Base-by-base conservation (phyloP, 805 yeast genomes). In the Ogataea populi-albae region DNA sequence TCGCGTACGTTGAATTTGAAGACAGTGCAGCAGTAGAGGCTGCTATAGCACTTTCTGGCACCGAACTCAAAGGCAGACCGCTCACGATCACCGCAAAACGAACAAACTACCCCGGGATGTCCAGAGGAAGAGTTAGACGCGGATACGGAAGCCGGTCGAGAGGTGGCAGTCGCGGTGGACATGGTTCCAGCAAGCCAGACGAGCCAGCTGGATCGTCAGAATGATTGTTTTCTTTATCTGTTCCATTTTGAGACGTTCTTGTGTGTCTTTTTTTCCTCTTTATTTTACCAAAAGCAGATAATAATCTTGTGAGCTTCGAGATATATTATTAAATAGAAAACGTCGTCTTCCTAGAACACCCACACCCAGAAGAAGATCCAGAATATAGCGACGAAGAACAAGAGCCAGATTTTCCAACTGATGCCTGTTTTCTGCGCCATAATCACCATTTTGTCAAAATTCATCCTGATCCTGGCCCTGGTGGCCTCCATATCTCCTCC, bases 1-100 rank as follows among this genome's bases (percentile, higher is more conserved):
- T 71, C 62, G 95, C 95, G 0, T 86, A 85, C 59, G 73, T 86
- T 45, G 95, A 86, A 57, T 86, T 84, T 54, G 77, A 80, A 23
- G 79, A 75, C 52, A 73, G 71, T 4, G 71, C 72, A 11, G 68
- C 73, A 6, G 89, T 83, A 4, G 64, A 73, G 15, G 68, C 73
- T 41, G 94, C 95, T 2, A 64, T 85, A 26, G 65, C 69, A 9
- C 66, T 82, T 45, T 76, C 82, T 47, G 91, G 84, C 20, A 62
- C 76, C 4, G 68, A 68, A 30, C 77, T 86, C 51, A 69, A 77
- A 47, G 87, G 82, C 17, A 69, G 94, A 39, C 73, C 72, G 28
- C 65, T 86, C 47, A 82, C 77, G 50, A 87, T 87, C 24, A 64
- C 68, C 27, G 79, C 82, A 12, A 86, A 86, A 59, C 71, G 95